Evolutionary conservation across 2,329 filamentous ascomycete genomes (phyloP), one percentile per base, ranked within the genome.

Genomic region (Blastomyces percursus): DNA sequence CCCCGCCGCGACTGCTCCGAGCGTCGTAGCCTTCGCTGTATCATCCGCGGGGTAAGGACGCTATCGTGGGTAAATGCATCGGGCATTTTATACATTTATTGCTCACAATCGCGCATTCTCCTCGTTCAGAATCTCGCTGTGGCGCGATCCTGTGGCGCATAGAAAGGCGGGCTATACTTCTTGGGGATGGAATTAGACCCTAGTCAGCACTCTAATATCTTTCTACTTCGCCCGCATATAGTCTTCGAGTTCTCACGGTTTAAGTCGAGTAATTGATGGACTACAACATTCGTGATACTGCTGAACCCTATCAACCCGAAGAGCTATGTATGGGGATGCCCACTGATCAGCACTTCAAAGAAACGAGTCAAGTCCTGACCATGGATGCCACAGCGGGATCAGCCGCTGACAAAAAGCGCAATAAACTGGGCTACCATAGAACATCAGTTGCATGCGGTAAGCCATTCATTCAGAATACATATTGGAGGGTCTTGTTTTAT

Each of bases 381-480:
- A 76, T 76, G 75, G 75, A 77, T 58, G 62, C 57, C 16, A 21
- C 57, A 6, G 68, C 65, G 60, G 68, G 70, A 55, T 71, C 71
- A 54, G 62, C 67, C 60, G 81, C 83, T 44, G 84, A 88, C 69
- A 89, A 88, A 73, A 84, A 86, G 72, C 86, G 92, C 72, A 96
- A 96, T 75, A 96, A 96, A 77, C 82, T 97, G 65, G 93, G 93
- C 48, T 97, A 97, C 73, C 93, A 96, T 78, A 86, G 93, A 71
- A 96, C 91, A 44, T 95, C 92, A 54, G 90, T 96, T 69, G 94
- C 93, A 69, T 97, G 93, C 79, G 89, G 93, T 97, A 83, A 84
- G 92, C 86, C 63, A 51, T 64, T 62, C 55, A 48, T 59, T 59
- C 42, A 59, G 42, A 27, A 59, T 32, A 21, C 48, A 54, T 44